Evolutionary conservation across 2,329 filamentous ascomycete genomes (phyloP).

Genomic region (Emergomyces orientalis): DNA sequence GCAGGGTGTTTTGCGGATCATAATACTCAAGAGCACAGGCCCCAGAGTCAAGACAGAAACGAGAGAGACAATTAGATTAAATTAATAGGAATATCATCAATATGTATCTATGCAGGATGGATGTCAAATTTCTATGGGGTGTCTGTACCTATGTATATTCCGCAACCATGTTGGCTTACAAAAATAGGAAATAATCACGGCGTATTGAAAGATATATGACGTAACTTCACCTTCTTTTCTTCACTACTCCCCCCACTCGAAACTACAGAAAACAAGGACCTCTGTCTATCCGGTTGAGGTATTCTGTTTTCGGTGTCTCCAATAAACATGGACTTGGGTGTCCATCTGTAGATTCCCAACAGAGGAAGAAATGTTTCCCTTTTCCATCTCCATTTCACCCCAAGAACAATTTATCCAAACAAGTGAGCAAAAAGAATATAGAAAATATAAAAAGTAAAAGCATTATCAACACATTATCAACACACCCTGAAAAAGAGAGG

Average conservation of each 20-base stretch:
- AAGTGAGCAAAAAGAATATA: neutral
- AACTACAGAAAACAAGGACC: no score
- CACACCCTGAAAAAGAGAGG: neutral
- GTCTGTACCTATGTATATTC: neutral
- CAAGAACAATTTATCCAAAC: neutral
- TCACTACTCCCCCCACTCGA: no score
- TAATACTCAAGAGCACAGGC: neutral
- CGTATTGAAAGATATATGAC: no score
- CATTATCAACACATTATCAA: neutral
- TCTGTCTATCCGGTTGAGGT: neutral
- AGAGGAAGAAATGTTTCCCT: neutral
- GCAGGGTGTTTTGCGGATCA: no score
- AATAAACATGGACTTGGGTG: constrained; percentile 5
- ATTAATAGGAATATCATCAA: no score
- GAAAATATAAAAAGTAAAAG: neutral
- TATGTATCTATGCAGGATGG: neutral
- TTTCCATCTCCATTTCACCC: neutral
- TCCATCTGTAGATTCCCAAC: neutral
- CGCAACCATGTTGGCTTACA: neutral
- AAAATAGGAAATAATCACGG: neutral
- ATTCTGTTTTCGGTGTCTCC: neutral
- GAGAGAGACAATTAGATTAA: neutral
- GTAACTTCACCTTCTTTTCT: no score
- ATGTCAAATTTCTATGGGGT: neutral
- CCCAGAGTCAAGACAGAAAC: neutral